Conservation (phyloP, 2,329 filamentous ascomycete species). For the Colletotrichum sidae region DNA sequence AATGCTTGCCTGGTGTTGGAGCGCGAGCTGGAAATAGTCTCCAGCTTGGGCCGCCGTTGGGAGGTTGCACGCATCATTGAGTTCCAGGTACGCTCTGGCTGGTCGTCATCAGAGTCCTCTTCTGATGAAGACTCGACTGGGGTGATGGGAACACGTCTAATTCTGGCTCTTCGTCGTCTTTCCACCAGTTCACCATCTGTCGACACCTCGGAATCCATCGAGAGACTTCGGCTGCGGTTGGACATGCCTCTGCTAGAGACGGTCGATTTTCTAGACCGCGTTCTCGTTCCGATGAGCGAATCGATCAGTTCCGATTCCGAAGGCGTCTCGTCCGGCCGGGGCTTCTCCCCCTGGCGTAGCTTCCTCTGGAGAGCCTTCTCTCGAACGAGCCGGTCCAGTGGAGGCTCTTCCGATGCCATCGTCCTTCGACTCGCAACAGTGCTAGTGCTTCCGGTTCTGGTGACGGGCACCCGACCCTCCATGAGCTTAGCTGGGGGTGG, state of each 20-base stretch:
- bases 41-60: slow-evolving; percentile 56
- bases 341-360: slow-evolving; percentile 52
- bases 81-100: slow-evolving; percentile 38
- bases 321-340: slow-evolving; percentile 43
- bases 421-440: slow-evolving; percentile 63
- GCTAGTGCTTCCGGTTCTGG: slow-evolving; percentile 69
- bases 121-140: slow-evolving; percentile 46
- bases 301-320: slow-evolving; percentile 59
- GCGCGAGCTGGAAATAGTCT: slow-evolving; percentile 59
- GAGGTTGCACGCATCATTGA: slow-evolving; percentile 45
- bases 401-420: slow-evolving; percentile 53
- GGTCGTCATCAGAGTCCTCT: slow-evolving; percentile 39
- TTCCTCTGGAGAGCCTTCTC: slow-evolving; percentile 61
- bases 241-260: slow-evolving; percentile 41
- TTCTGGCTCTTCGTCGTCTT: slow-evolving; percentile 26
- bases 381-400: slow-evolving; percentile 56
- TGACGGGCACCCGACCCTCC: slow-evolving; percentile 83
- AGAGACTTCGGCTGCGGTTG: slow-evolving; percentile 51
- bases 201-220: slow-evolving; percentile 49
- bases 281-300: slow-evolving; percentile 48
- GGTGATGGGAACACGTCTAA: slow-evolving; percentile 38
- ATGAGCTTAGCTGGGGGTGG: slow-evolving; percentile 91
- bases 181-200: slow-evolving; percentile 38
- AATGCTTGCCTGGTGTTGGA: slow-evolving; percentile 44
- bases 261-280: slow-evolving; percentile 33